These are phyloP conservation scores for Musa schizocarpa DNA, from an alignment of 176 grass and related monocot species.

Conservation along the genomic window DNA sequence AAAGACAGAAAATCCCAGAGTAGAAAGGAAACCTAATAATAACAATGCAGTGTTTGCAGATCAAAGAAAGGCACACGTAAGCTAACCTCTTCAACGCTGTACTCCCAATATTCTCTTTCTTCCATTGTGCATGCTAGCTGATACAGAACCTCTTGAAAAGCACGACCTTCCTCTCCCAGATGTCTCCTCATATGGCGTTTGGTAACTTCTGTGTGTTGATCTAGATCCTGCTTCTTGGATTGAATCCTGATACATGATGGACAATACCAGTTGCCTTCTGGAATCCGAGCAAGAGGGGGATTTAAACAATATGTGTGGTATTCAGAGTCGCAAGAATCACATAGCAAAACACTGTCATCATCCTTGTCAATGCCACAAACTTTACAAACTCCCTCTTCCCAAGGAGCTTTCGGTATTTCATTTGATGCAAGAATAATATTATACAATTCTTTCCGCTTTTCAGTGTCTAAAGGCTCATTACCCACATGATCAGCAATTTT, in stretches of 20 bases:
- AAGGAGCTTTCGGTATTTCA: conserved; percentile 78
- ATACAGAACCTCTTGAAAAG: conserved; percentile 42
- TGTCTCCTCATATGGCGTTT: conserved; percentile 37
- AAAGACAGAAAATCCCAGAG: neutral
- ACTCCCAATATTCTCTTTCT: conserved; percentile 91
- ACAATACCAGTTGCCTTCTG: conserved; percentile 92
- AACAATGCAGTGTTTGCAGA: neutral
- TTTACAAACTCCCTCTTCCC: conserved; percentile 98
- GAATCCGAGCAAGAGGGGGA: conserved; percentile 84
- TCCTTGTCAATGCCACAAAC: conserved; percentile 92
- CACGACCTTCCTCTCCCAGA: conserved; percentile 41
- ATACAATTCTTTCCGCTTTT: conserved; percentile 44
- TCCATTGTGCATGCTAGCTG: conserved; percentile 62
- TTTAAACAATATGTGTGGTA: conserved; percentile 95
- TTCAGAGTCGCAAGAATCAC: conserved; percentile 88
- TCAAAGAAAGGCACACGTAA: neutral
- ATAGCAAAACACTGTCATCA: conserved; percentile 83
- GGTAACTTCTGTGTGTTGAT: conserved; percentile 23
- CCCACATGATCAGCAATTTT: conserved; percentile 44
- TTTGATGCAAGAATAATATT: conserved; percentile 46
- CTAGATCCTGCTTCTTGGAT: conserved; percentile 30
- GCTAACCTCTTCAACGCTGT: conserved; percentile 66
- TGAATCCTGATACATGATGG: conserved; percentile 52
- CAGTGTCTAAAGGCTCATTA: conserved; percentile 29
- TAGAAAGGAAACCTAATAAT: neutral